Base-by-base conservation (phyloP, 805 yeast species). In the Yamadazyma phyllophila region DNA sequence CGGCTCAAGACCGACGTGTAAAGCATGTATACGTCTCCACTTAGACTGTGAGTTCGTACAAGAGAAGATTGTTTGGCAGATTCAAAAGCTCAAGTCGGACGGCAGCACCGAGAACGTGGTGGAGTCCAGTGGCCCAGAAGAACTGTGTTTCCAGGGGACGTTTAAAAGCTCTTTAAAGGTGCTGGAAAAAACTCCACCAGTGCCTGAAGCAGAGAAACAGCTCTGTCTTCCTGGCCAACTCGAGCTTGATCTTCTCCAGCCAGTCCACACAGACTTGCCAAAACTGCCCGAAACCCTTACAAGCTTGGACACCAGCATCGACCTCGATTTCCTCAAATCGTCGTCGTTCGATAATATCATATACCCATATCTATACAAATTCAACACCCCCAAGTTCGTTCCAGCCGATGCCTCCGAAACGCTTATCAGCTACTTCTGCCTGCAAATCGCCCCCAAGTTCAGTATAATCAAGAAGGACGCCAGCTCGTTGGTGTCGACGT, bases 1-100 rank as follows among this genome's bases (percentile, higher is more conserved):
- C 12, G 71, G 77, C 2, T 65, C 67, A 4, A 43, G 37, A 20
- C 46, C 46, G 4, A 36, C 7, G 20, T 43, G 46, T 24, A 20
- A 15, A 2, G 46, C 46, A 5, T 43, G 46, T 13, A 31, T 13
- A 2, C 14, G 46, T 4, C 20, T 43, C 4, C 17, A 37, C 13
- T 20, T 43, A 7, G 39, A 26, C 26, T 43, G 46, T 43, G 41
- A 13, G 12, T 42, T 20, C 24, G 24, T 15, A 3, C 14, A 26
- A 12, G 36, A 42, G 7, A 26, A 29, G 13, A 8, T 35, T 7
- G 32, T 36, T 13, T 42, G 45, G 45, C 35, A 42, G 14, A 36
- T 42, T 12, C 44, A 41, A 10, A 20, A 41, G 33, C 13, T 41
- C 14, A 16, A 17, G 8, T n/a, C 36, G 7, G 43, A 40, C 20